These are phyloP conservation scores for Ceratocystis cubensis DNA, from an alignment of 2,329 filamentous ascomycete species.

Conservation along the genomic window DNA sequence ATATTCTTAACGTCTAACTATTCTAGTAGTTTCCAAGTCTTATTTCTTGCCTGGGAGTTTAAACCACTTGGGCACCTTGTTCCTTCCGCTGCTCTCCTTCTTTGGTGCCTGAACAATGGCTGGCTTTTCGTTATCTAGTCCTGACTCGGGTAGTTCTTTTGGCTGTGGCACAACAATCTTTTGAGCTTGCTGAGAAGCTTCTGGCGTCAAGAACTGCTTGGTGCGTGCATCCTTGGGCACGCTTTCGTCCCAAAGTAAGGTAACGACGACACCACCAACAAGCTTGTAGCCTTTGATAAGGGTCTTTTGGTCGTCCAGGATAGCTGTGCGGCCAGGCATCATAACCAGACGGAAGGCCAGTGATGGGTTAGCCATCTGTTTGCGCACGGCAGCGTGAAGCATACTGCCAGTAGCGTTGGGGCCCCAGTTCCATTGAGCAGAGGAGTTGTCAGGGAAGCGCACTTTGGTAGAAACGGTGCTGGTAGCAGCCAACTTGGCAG, in stretches of 20 bases:
- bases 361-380: constrained; percentile 51
- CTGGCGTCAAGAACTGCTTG: constrained; percentile 44
- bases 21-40: not conserved
- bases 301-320: constrained; percentile 36
- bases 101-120: constrained; percentile 19
- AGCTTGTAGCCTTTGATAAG: constrained; percentile 66
- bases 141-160: constrained; percentile 25
- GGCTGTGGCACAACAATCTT: constrained; percentile 53
- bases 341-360: constrained; percentile 63
- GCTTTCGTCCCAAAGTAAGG: constrained; percentile 58
- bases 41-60: constrained; percentile 61
- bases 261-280: constrained; percentile 52
- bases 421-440: constrained; percentile 58
- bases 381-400: constrained; percentile 62
- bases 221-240: constrained; percentile 45
- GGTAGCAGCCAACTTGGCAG: constrained; percentile 52
- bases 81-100: constrained; percentile 31
- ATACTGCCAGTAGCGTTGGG: constrained; percentile 55
- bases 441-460: constrained; percentile 76
- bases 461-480: constrained; percentile 63
- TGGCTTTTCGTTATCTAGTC: constrained; percentile 30
- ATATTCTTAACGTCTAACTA: no score
- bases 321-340: constrained; percentile 40
- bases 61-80: constrained; percentile 56
- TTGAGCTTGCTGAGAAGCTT: constrained; percentile 49